Evolutionary conservation across 2,329 filamentous ascomycete species (phyloP), one percentile per base, ranked within the genome.

Genomic region (Penicillium sp.): DNA sequence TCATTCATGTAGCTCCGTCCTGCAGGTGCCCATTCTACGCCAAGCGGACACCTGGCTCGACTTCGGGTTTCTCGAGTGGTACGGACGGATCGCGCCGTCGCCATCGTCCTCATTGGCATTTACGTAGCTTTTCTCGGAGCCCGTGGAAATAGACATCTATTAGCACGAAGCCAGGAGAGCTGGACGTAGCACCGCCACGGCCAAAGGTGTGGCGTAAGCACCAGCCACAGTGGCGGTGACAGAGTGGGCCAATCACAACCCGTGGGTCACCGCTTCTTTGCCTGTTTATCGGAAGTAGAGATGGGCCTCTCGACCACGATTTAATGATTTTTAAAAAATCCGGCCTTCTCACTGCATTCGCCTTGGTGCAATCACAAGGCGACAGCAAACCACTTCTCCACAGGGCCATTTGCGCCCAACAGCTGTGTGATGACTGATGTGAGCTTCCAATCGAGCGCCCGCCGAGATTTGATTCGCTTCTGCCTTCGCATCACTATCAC

Each of bases 151-250:
- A 20, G 2, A 11, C 25, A 10, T 10, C 27, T 10, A 4, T 3
- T 28, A 28, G 27, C 9, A 28, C 10, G 27, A 28, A 33, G 13
- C 11, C 16, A 8, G 18, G 11, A 11, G 25, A 40, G 24, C 33
- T 30, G 24, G 24, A n/a, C 6, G 3, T 3, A 14, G 44, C 55
- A 57, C 53, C 44, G 55, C 55, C 55, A 58, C 53, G 22, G 31
- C 16, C 9, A 36, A 9, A 27, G 25, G 8, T 53, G 49, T 36
- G 16, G 14, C 41, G 13, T 4, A 25, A 28, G 10, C 16, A 51
- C 22, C 53, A 70, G 67, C 67, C 68, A 68, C 64, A 63, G 63
- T 68, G 67, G 63, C 68, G 62, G 67, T 68, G 55, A 50, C 31
- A 0, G 2, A 2, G 4, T 10, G 35, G 28, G 11, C 67, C 66